Percentiles rank a stretch among this genome's conserved stretches.
These are phyloP conservation scores for Mycena chlorophos DNA, from an alignment of 768 basidiomycete genomes.

Conservation along the genomic window DNA sequence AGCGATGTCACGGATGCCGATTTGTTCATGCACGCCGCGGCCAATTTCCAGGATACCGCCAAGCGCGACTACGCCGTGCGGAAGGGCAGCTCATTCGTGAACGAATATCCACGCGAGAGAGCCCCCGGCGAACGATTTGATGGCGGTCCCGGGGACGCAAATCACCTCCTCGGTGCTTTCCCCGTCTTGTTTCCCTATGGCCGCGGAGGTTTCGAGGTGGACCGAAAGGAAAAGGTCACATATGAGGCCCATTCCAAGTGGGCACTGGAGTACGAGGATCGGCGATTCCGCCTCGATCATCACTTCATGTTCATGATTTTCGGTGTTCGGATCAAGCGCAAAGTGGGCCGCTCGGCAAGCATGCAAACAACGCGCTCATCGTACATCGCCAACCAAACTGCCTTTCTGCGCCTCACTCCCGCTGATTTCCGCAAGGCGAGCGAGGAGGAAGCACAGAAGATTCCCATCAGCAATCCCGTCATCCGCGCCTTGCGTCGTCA, in stretches of 20 bases:
- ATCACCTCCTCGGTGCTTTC: constrained; percentile 33
- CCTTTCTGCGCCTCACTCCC: neutral
- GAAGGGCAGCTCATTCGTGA: constrained; percentile 27
- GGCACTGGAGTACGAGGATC: constrained; percentile 31
- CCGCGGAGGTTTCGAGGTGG: constrained; percentile 30
- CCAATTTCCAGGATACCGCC: neutral
- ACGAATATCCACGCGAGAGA: constrained; percentile 27
- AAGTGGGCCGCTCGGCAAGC: neutral
- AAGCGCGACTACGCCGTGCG: constrained; percentile 7
- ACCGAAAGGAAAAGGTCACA: constrained; percentile 3
- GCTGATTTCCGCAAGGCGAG: neutral
- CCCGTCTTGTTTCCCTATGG: constrained; percentile 38
- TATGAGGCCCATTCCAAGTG: constrained; percentile 31
- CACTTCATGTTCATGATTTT: neutral
- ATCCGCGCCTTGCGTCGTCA: neutral
- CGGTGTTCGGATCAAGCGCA: neutral
- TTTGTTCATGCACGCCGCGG: neutral
- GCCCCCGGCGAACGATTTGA: constrained; percentile 2
- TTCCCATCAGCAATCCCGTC: neutral
- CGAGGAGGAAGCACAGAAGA: neutral
- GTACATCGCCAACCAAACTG: neutral
- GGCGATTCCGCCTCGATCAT: constrained; percentile 26
- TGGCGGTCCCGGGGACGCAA: constrained; percentile 26
- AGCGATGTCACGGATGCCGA: neutral
- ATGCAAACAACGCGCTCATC: neutral